Percentiles rank a stretch among this genome's conserved stretches.
Evolutionary conservation across 495 filamentous ascomycete genomes (phyloP).

Genomic region (Astrothelium macrocarpum): DNA sequence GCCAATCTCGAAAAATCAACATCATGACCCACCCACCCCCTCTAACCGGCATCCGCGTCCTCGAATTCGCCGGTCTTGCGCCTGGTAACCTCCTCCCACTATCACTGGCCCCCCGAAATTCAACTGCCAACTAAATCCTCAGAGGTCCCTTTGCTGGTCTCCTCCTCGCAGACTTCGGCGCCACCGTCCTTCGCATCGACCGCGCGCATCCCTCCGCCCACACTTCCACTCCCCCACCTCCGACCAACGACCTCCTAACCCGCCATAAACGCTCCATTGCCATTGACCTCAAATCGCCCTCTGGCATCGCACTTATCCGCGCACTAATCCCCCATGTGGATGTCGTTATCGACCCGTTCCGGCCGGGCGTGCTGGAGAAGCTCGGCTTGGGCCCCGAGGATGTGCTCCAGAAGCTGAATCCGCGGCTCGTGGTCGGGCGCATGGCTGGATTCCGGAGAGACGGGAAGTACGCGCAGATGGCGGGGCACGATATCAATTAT

Average conservation of each 20-base stretch:
- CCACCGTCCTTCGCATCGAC: slow-evolving; percentile 80
- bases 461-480: slow-evolving; percentile 76
- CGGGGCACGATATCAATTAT: slow-evolving; percentile 98
- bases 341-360: slow-evolving; percentile 85
- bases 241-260: slow-evolving; percentile 59
- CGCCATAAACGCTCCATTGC: slow-evolving; percentile 70
- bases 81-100: slow-evolving; percentile 49
- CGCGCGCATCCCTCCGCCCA: slow-evolving; percentile 40
- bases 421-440: slow-evolving; percentile 69
- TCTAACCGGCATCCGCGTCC: slow-evolving; percentile 64
- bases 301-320: slow-evolving; percentile 54
- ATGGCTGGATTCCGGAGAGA: slow-evolving; percentile 85
- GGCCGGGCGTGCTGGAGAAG: slow-evolving; percentile 79
- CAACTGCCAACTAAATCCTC: slow-evolving; percentile 3
- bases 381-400: slow-evolving; percentile 62
- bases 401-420: slow-evolving; percentile 53
- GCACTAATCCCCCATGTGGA: slow-evolving; percentile 54
- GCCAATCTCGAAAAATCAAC: not conserved
- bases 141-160: slow-evolving; percentile 81
- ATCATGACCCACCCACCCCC: slow-evolving; percentile 47
- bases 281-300: slow-evolving; percentile 61
- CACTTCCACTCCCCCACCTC: slow-evolving; percentile 25
- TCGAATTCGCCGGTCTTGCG: slow-evolving; percentile 84
- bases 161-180: slow-evolving; percentile 81
- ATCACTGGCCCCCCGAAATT: slow-evolving; percentile 4